Conservation (phyloP, 179 eudicot genomes). For the Beta lomatogona region DNA sequence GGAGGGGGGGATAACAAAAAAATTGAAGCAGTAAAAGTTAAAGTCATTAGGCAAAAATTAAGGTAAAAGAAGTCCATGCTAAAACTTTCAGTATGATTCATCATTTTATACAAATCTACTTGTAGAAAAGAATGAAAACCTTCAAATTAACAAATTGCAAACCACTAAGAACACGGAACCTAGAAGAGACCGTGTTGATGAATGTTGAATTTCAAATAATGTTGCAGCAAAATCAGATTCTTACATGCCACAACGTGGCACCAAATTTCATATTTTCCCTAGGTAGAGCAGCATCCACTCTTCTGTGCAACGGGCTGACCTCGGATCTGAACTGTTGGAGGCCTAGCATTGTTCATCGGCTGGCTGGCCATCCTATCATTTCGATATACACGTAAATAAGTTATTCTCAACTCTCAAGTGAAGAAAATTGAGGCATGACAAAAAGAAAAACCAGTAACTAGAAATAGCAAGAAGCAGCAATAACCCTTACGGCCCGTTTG, state of each 20-base stretch:
- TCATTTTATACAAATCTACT: constrained; percentile 40
- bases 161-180: constrained; percentile 28
- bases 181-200: constrained; percentile 26
- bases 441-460: not conserved
- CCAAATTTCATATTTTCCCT: constrained; percentile 18
- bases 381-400: not conserved
- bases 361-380: constrained; percentile 55
- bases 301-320: constrained; percentile 51
- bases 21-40: not conserved
- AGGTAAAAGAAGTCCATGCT: constrained; percentile 4
- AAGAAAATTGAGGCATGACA: not conserved
- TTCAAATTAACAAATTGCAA: constrained; percentile 34
- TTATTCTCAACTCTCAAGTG: not conserved
- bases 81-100: constrained; percentile 15
- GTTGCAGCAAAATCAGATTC: constrained; percentile 35
- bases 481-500: not conserved
- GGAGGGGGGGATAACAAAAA: no score
- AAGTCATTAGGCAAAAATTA: not conserved
- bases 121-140: constrained; percentile 28
- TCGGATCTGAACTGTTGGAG: constrained; percentile 53
- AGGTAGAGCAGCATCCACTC: constrained; percentile 50
- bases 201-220: constrained; percentile 31
- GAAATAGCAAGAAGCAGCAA: not conserved
- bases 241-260: constrained; percentile 36
- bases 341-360: constrained; percentile 46